Percentiles rank a stretch among this genome's conserved stretches.
Evolutionary conservation across 1,284 basidiomycete species (phyloP).

Genomic region (Ceratobasidium sp.): DNA sequence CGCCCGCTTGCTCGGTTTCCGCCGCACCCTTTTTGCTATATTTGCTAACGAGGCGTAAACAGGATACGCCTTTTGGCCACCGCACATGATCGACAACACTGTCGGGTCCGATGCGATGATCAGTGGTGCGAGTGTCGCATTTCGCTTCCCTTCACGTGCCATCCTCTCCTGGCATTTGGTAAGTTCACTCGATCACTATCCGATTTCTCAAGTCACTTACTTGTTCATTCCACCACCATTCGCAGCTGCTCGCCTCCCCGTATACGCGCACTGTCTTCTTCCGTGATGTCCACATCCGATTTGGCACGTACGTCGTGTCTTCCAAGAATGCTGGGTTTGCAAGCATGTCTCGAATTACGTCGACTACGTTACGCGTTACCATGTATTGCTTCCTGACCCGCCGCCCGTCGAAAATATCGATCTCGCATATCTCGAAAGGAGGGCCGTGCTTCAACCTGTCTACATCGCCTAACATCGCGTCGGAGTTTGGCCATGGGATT

Average conservation of each 20-base stretch:
- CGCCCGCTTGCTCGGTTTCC: conserved; percentile 27
- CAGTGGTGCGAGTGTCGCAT: conserved; percentile 1
- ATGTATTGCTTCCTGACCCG: background rate
- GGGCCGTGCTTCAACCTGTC: conserved; percentile 11
- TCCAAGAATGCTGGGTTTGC: background rate
- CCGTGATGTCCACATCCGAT: background rate
- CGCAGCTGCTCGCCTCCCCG: background rate
- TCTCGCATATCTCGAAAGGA: background rate
- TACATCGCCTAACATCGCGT: background rate
- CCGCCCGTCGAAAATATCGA: conserved; percentile 6
- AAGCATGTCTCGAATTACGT: background rate
- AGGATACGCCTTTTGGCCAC: conserved; percentile 21
- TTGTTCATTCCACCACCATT: conserved; percentile 9
- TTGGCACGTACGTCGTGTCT: background rate
- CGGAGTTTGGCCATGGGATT: conserved; percentile 1
- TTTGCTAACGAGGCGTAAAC: conserved; percentile 32
- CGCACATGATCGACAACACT: background rate
- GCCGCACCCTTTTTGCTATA: conserved; percentile 21
- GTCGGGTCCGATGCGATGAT: conserved; percentile 19
- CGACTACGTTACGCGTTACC: background rate
- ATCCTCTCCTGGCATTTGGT: background rate
- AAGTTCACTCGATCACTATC: background rate
- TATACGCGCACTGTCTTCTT: background rate
- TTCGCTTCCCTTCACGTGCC: background rate
- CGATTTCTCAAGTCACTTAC: conserved; percentile 4